Evolutionary conservation across 2,329 filamentous ascomycete genomes (phyloP).

Genomic region (Pseudocercospora vitis): DNA sequence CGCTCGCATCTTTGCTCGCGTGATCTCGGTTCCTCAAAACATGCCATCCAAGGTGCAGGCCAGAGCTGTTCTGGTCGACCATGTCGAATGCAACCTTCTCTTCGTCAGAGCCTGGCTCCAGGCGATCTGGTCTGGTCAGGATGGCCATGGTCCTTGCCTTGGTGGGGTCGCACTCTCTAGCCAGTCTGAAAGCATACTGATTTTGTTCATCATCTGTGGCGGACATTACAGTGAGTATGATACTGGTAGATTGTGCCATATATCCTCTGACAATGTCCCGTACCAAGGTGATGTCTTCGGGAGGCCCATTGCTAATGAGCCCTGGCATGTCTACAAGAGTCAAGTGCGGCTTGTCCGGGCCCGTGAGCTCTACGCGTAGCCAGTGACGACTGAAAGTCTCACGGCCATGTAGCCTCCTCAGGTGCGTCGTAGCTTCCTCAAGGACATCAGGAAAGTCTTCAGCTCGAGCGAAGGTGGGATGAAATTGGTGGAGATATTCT

Average conservation of each 20-base stretch:
- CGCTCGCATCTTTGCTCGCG: background rate
- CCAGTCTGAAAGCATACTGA: constrained; percentile 45
- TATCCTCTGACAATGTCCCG: constrained; percentile 40
- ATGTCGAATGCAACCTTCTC: background rate
- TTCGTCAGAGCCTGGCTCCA: constrained; percentile 23
- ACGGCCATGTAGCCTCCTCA: background rate
- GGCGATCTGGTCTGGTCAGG: constrained; percentile 38
- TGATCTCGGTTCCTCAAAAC: constrained; percentile 12
- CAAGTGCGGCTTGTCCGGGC: constrained; percentile 23
- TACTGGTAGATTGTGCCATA: constrained; percentile 39
- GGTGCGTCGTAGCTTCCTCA: background rate
- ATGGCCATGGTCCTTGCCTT: constrained; percentile 37
- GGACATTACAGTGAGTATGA: constrained; percentile 46
- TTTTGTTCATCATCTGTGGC: constrained; percentile 46
- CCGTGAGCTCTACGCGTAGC: constrained; percentile 26
- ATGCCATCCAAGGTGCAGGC: constrained; percentile 10
- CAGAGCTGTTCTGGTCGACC: background rate
- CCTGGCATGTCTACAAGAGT: constrained; percentile 33
- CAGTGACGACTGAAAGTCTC: constrained; percentile 16
- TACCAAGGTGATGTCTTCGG: constrained; percentile 40
- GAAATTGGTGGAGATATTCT: background rate
- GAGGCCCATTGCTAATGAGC: constrained; percentile 30
- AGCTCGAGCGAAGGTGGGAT: background rate
- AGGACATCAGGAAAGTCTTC: constrained; percentile 6
- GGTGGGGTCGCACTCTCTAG: constrained; percentile 36